phyloP scores from a whole-genome alignment of 306 rosid species.

The Urtica urens region DNA sequence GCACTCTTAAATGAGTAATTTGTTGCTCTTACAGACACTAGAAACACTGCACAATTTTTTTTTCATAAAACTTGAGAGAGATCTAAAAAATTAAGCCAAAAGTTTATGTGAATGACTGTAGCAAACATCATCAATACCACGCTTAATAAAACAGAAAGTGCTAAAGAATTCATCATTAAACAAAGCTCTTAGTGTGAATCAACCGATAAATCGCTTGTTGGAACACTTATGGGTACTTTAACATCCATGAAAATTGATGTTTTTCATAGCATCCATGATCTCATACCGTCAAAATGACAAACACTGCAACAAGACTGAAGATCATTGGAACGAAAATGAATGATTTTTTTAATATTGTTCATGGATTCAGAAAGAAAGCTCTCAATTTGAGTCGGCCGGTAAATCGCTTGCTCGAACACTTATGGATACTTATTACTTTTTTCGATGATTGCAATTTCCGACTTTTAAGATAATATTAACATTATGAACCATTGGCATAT shows the following conservation, averaged over 20 bases:
- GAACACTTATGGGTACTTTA: background rate
- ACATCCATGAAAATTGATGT: too few species aligned
- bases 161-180: background rate
- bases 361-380: too few species aligned
- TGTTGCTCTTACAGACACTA: background rate
- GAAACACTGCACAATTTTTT: background rate
- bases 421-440: too few species aligned
- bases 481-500: too few species aligned
- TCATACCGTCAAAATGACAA: constrained; percentile 11
- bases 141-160: background rate
- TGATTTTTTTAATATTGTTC: too few species aligned
- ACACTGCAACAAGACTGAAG: background rate
- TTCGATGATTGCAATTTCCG: too few species aligned
- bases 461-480: too few species aligned
- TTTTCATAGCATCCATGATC: constrained; percentile 6
- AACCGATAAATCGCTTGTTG: background rate
- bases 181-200: background rate
- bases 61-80: background rate
- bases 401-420: too few species aligned
- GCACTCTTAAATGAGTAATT: background rate
- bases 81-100: background rate
- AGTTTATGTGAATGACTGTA: background rate
- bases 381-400: too few species aligned
- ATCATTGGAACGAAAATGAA: background rate
- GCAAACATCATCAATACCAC: too few species aligned